Conservation (phyloP, 2,329 filamentous ascomycete species). For the Calonectria hawksworthii region DNA sequence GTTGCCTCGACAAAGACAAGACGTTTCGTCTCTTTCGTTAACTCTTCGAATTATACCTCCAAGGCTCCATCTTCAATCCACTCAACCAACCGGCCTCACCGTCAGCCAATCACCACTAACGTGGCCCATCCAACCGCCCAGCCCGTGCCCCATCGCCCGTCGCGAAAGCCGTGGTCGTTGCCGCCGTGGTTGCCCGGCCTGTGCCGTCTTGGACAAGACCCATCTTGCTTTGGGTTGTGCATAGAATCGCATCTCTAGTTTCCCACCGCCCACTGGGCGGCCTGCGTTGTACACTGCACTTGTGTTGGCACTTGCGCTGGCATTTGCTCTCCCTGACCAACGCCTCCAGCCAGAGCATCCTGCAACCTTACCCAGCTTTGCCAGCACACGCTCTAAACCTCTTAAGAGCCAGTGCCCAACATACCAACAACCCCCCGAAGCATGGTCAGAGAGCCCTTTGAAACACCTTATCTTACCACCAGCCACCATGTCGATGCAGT, state of each 20-base stretch:
- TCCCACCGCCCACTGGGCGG: background rate
- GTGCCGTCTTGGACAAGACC: constrained; percentile 18
- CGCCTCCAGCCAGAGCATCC: background rate
- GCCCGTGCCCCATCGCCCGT: constrained; percentile 8
- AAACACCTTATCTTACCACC: constrained; percentile 2
- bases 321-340: background rate
- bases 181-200: constrained; percentile 5
- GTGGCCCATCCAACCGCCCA: constrained; percentile 17
- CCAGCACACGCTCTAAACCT: background rate
- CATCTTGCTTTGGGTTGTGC: constrained; percentile 10
- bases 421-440: background rate
- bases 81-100: constrained; percentile 21
- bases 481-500: constrained; percentile 43
- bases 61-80: constrained; percentile 26
- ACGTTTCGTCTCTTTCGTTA: background rate
- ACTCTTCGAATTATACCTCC: constrained; percentile 23
- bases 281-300: background rate
- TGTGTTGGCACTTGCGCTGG: background rate
- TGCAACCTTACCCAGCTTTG: background rate
- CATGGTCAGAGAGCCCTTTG: constrained; percentile 7
- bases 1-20: background rate
- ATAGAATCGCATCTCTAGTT: background rate
- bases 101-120: constrained; percentile 25
- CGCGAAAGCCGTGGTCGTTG: constrained; percentile 14
- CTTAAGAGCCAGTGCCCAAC: background rate